Evolutionary conservation across 108 stramenopile species (phyloP), one percentile per base, ranked within the genome.

Genomic region (Cyclotella kingstonii): DNA sequence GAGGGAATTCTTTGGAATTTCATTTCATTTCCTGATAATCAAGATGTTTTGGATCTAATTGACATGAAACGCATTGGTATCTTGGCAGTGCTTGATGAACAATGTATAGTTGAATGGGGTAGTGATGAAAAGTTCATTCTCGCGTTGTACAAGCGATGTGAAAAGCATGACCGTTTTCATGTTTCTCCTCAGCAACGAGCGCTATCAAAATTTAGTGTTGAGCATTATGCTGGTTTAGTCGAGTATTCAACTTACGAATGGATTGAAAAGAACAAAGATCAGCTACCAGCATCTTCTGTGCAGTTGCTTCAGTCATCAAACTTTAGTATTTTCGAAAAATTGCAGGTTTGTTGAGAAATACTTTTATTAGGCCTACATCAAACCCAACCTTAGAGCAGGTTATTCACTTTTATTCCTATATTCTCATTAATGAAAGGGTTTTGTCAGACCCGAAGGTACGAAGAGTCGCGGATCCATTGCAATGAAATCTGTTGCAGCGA

Each of bases 201-300:
- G 41, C 76, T 31, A 54, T 66, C 57, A 53, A 84, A 89, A 63
- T 98, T 98, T 73, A 93, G 87, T 30, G 87, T 98, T 54, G 68
- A 83, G 51, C 97, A 98, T 72, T 98, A 97, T 64, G 97, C 97
- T 34, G 97, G 97, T 33, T 70, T 70, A 25, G 96, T 96, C 19
- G 78, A 85, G 50, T 95, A 97, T 83, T 83, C 87, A 49, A 91
- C 92, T 0, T 66, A 83, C 5, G 78, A 81, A 30, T 97, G 94
- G 66, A 81, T 97, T 19, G 66, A 83, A 22, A 94, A 91, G 53
- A 95, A 97, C 63, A 84, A 78, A 60, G 96, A 97, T 66, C 77
- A 92, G 7, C 47, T 97, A 7, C 89, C 89, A 0, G 72, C 72
- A 35, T 91, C 89, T 49, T 77, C 93, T 15, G 63, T 69, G n/a